phyloP scores from a whole-genome alignment of 2,329 filamentous ascomycete species.

The Coniochaeta sp. region DNA sequence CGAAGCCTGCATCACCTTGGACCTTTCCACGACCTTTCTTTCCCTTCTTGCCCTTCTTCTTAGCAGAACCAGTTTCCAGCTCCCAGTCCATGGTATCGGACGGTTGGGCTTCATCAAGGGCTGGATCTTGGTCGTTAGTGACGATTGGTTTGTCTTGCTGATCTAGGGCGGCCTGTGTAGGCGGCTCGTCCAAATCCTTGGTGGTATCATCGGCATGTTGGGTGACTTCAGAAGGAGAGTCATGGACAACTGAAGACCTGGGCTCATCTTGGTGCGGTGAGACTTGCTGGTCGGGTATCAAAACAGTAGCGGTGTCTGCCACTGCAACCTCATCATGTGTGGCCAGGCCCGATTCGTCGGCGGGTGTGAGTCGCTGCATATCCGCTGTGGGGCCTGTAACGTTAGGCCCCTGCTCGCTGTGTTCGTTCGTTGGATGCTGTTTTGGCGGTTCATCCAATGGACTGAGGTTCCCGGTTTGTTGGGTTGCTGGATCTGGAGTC shows the following conservation, averaged over 20 bases:
- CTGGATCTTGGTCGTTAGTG: not conserved
- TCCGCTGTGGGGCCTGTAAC: conserved; percentile 9
- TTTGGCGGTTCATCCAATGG: too few species aligned
- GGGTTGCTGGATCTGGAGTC: too few species aligned
- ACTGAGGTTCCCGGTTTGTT: too few species aligned
- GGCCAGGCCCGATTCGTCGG: conserved; percentile 18
- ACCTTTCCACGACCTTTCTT: not conserved
- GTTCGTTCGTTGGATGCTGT: too few species aligned
- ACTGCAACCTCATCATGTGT: conserved; percentile 12
- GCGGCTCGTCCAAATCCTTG: not conserved
- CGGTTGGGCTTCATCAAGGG: not conserved
- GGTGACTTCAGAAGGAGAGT: not conserved
- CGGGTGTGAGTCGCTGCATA: conserved; percentile 11
- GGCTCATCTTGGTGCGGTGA: conserved; percentile 7
- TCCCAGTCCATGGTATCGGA: conserved; percentile 17
- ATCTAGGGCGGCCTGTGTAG: not conserved
- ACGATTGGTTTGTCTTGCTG: not conserved
- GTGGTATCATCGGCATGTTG: too few species aligned
- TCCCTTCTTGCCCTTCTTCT: conserved; percentile 25
- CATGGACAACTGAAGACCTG: conserved; percentile 7
- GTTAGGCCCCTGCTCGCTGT: too few species aligned
- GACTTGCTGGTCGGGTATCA: conserved; percentile 14
- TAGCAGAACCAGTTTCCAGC: conserved; percentile 16
- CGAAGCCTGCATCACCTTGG: not conserved
- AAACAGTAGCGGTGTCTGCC: conserved; percentile 19